These are phyloP conservation scores for Chrysochromulina parva DNA, from an alignment of 78 protist genomes.

Conservation along the genomic window DNA sequence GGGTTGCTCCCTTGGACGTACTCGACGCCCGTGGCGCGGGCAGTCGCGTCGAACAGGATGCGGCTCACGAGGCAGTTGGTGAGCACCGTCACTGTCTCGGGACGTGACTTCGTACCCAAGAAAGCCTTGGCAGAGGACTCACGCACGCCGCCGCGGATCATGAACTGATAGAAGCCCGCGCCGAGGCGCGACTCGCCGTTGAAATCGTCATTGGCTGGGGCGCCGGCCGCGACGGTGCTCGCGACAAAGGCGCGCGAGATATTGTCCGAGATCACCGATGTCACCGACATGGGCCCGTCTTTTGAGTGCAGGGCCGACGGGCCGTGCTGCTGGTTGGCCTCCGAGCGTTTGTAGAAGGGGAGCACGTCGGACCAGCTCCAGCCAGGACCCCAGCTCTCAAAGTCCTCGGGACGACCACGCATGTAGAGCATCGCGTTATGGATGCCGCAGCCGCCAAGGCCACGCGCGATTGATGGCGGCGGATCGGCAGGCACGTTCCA, in stretches of 20 bases:
- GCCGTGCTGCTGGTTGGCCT: neutral
- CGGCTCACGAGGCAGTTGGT: neutral
- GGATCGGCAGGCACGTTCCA: conserved; percentile 10
- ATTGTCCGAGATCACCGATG: neutral
- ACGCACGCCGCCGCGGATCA: conserved; percentile 14
- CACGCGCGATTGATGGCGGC: conserved; percentile 18
- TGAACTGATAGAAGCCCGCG: neutral
- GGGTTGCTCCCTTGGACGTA: neutral
- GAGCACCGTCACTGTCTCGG: neutral
- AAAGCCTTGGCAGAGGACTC: neutral
- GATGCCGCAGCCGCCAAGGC: conserved; percentile 14
- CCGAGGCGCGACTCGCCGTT: neutral
- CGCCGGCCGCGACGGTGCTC: neutral
- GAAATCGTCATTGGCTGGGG: neutral
- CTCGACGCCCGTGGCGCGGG: neutral
- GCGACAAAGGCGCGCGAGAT: neutral
- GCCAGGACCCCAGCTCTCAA: neutral
- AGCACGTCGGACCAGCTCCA: neutral
- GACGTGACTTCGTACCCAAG: neutral
- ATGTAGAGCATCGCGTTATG: conserved; percentile 12
- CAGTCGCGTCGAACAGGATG: neutral
- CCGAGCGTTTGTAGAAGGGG: neutral
- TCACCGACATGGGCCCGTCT: neutral
- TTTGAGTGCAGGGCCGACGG: neutral
- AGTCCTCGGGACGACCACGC: conserved; percentile 5